Evolutionary conservation across 768 basidiomycete genomes (phyloP), one percentile per base, ranked within the genome.

Genomic region (Pulveroboletus sp.): DNA sequence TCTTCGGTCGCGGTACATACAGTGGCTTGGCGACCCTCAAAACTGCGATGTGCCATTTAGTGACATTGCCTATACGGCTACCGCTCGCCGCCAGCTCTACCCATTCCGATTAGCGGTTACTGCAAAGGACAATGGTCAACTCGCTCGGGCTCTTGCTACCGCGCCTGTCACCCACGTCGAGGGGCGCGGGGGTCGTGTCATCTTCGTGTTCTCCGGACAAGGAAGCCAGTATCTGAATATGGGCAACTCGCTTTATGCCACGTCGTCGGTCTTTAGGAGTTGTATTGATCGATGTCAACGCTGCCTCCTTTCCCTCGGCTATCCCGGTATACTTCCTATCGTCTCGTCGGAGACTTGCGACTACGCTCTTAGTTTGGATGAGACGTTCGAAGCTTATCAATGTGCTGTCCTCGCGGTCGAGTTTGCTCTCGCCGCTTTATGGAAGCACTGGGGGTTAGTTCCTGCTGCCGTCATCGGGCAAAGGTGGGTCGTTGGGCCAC

Each of bases 171-270:
- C 68, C 17, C 62, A 70, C 35, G 60, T 65, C 20, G 51, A 58
- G n/a, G 56, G 65, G 14, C 27, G 48, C 1, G 53, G 60, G 11
- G 59, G 57, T n/a, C 66, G 69, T 4, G 71, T 77, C 2, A 72
- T 80, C 6, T 87, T 89, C 56, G 81, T 87, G 4, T 88, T 87
- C 62, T 82, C 86, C 16, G 88, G 87, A 8, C 84, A 88, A 59
- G 87, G 86, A 33, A 71, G 77, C 27, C 85, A 87, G 52, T 83
- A 84, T 66, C 59, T 71, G 16, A 77, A 80, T 6, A 87, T 88
- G 85, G 86, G 82, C 0, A 50, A 65, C 25, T 61, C 65, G 0
- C 72, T 89, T 14, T 90, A 89, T 48, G 58, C 58, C 33, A 72
- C 72, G 1, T 75, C 72, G 7, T 52, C 72, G 0, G 42, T 76